Conservation (phyloP, 2,329 filamentous ascomycete genomes). For the Penicillium sclerotigenum region DNA sequence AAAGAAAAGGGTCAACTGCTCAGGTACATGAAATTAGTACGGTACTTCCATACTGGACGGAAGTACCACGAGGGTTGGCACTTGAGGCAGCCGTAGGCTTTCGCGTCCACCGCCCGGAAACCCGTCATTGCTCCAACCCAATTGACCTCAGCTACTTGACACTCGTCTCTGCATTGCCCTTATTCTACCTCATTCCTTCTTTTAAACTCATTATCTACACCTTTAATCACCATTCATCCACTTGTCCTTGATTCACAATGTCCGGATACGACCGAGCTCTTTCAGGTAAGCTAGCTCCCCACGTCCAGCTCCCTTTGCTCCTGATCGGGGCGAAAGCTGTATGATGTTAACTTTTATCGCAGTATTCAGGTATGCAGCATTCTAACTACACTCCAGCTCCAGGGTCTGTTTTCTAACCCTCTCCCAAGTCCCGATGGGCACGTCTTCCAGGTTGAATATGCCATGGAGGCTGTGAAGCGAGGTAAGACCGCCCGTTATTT, state of each 20-base stretch:
- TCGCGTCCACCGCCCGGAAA: conserved; percentile 28
- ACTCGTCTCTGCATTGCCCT: conserved; percentile 11
- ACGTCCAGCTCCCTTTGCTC: conserved; percentile 31
- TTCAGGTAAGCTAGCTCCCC: conserved; percentile 65
- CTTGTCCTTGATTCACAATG: conserved; percentile 46
- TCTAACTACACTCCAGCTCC: conserved; percentile 13
- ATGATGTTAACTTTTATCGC: conserved; percentile 42
- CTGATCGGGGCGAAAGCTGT: conserved; percentile 19
- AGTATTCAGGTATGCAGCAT: conserved; percentile 73
- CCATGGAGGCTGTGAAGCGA: conserved; percentile 96
- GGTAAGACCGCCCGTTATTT: conserved; percentile 53
- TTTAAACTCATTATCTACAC: not conserved
- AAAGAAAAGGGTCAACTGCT: not conserved
- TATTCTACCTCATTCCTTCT: conserved; percentile 5
- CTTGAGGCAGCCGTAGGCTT: conserved; percentile 24
- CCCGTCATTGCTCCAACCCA: conserved; percentile 26
- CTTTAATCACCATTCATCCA: not conserved
- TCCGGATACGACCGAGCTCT: conserved; percentile 99
- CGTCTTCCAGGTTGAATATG: conserved; percentile 99
- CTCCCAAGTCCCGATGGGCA: conserved; percentile 85
- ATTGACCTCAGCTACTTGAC: conserved; percentile 15
- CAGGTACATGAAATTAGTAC: conserved; percentile 7
- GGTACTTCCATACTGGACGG: not conserved
- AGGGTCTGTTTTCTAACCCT: conserved; percentile 45
- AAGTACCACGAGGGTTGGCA: not conserved